Percentiles rank a stretch among this genome's conserved stretches.
These are phyloP conservation scores for Pythium phragmiticola DNA, from an alignment of 352 stramenopile genomes.

Conservation along the genomic window DNA sequence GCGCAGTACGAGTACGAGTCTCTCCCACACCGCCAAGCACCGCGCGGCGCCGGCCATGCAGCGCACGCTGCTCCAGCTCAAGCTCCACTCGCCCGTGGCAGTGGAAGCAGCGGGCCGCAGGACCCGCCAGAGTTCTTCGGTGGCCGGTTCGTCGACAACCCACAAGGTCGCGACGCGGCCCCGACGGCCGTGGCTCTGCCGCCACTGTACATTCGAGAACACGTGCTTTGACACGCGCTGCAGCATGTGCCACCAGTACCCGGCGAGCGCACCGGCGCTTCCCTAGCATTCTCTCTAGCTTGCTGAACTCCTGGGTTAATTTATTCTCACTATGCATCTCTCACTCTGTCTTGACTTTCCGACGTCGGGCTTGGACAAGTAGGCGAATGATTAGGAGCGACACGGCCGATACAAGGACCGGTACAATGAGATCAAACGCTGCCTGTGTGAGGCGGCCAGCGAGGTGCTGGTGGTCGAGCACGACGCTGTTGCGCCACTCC, in stretches of 20 bases:
- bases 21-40: conserved; percentile 25
- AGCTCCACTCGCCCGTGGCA: conserved; percentile 10
- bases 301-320: not conserved
- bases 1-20: conserved; percentile 5
- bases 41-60: conserved; percentile 14
- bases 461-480: conserved; percentile 2
- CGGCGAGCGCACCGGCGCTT: not conserved
- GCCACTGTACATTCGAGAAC: conserved; percentile 70
- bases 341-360: not conserved
- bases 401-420: not conserved
- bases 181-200: conserved; percentile 48
- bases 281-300: not conserved
- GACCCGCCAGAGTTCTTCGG: no score
- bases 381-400: not conserved
- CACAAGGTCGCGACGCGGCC: conserved; percentile 9
- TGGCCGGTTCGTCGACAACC: not conserved
- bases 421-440: conserved; percentile 1
- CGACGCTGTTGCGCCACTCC: conserved; percentile 23
- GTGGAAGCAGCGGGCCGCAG: not conserved
- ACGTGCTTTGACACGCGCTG: conserved; percentile 69
- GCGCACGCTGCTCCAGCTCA: conserved; percentile 27
- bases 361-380: not conserved
- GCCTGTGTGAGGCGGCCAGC: not conserved
- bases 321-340: not conserved
- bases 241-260: conserved; percentile 56